Evolutionary conservation across 345 rosid species (phyloP).

Genomic region (Eucalyptus regnans): DNA sequence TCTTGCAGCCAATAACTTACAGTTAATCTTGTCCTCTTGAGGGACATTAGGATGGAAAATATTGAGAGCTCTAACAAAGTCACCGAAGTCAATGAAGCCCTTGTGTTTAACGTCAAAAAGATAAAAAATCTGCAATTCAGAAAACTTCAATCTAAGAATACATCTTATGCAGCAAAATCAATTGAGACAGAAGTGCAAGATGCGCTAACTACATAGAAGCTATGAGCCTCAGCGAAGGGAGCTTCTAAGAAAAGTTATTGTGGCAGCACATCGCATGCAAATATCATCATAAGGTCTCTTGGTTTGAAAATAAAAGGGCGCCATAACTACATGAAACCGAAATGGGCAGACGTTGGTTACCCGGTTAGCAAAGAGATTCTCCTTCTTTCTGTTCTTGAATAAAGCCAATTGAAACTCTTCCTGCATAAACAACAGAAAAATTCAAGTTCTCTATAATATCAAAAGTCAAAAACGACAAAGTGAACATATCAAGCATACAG

Average conservation of each 20-base stretch:
- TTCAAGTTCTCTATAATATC: not conserved
- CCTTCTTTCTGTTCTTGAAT: constrained; percentile 82
- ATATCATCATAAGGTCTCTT: not conserved
- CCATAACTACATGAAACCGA: not conserved
- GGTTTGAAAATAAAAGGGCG: not conserved
- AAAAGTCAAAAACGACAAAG: not conserved
- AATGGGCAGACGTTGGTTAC: constrained; percentile 13
- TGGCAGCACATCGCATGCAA: not conserved
- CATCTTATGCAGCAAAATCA: not conserved
- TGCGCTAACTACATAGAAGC: not conserved
- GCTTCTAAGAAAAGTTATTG: not conserved
- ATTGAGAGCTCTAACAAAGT: constrained; percentile 81
- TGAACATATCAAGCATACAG: not conserved
- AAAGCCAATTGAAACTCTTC: constrained; percentile 96
- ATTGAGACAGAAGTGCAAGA: not conserved
- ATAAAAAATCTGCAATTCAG: constrained; percentile 63
- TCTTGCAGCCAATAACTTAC: constrained; percentile 30
- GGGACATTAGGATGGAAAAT: constrained; percentile 88
- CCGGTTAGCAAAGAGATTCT: constrained; percentile 90
- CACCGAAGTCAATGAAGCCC: constrained; percentile 90
- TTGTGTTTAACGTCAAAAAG: constrained; percentile 81
- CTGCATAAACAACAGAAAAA: constrained; percentile 22
- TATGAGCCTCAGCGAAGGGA: not conserved
- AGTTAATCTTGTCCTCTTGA: constrained; percentile 73
- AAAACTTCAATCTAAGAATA: not conserved